Evolutionary conservation across 2,329 filamentous ascomycete species (phyloP), one percentile per base, ranked within the genome.

Genomic region (Cladophialophora carrionii): DNA sequence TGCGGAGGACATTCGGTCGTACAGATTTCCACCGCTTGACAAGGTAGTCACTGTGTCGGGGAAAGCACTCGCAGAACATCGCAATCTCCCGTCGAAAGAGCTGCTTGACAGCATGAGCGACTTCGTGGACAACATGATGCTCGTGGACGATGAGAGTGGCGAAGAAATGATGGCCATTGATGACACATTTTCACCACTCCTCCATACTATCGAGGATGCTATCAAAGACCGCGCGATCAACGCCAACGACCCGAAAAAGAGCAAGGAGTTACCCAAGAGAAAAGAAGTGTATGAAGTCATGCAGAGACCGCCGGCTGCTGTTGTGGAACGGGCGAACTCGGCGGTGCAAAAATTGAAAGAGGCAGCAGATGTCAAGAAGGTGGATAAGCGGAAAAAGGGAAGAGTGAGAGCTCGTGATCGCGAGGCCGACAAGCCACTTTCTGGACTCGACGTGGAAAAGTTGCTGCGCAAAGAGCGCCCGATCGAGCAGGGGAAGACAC

Each of bases 51-150:
- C 93, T 0, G 84, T 96, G n/a, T 92, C 88, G 10, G 94, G 94
- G 0, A 90, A 91, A 69, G 84, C 85, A 8, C 80, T 97, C 56
- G 90, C 86, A 10, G 88, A 94, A 71, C 93, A 99, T 73, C 89
- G 91, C 41, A 88, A 96, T 65, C 81, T 99, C 1, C 95, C 95
- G 0, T 88, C 82, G 9, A 83, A 90, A 1, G 86, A 90, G 34
- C 82, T 99, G 26, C 84, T 86, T 61, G 80, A 88, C 56, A 89
- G 92, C 0, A 98, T 99, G 93, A 89, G 88, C 75, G 87, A 91
- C 68, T 98, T 94, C 71, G 92, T 99, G 7, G 92, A 98, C 75
- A 87, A 86, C 7, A 96, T 99, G 94, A 93, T 97, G 72, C 80
- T 99, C 1, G 70, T 68, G 32, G 90, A 95, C 53, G 85, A 93